Percentiles rank a stretch among this genome's conserved stretches.
Conservation (phyloP, 108 stramenopile genomes). For the Pseudonitzschia pungens region DNA sequence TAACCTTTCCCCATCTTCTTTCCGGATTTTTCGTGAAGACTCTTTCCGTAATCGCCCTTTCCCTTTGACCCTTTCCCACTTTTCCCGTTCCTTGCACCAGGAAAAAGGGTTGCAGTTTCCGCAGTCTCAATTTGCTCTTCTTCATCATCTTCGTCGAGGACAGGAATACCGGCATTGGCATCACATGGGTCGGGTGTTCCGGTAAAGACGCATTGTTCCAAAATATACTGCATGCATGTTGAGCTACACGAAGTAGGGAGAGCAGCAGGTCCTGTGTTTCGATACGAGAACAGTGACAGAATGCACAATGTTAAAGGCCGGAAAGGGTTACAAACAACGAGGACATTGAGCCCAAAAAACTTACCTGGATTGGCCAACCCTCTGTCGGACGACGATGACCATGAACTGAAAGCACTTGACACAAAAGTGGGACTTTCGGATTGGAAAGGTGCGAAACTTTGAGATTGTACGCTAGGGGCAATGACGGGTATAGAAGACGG, state of each 20-base stretch:
- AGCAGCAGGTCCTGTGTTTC: not conserved
- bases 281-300: not conserved
- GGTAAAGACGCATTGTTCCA: slow-evolving; percentile 8
- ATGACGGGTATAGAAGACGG: not conserved
- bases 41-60: not conserved
- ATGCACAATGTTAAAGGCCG: not conserved
- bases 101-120: not conserved
- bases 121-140: not conserved
- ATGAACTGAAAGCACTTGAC: not conserved
- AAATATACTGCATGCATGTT: not conserved
- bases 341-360: not conserved
- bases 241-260: not conserved
- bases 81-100: not conserved
- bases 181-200: not conserved
- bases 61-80: not conserved
- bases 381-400: not conserved
- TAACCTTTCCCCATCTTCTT: not conserved
- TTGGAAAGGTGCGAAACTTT: no score
- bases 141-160: not conserved
- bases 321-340: not conserved
- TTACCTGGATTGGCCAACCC: not conserved
- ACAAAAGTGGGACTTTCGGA: not conserved
- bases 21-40: not conserved
- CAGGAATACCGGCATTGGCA: not conserved
- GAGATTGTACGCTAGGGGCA: no score